A percentile compares a stretch with the other conserved stretches of the same genome.
Conservation (phyloP, 192 early-diverging fungal species). For the Glomus cerebriforme region DNA sequence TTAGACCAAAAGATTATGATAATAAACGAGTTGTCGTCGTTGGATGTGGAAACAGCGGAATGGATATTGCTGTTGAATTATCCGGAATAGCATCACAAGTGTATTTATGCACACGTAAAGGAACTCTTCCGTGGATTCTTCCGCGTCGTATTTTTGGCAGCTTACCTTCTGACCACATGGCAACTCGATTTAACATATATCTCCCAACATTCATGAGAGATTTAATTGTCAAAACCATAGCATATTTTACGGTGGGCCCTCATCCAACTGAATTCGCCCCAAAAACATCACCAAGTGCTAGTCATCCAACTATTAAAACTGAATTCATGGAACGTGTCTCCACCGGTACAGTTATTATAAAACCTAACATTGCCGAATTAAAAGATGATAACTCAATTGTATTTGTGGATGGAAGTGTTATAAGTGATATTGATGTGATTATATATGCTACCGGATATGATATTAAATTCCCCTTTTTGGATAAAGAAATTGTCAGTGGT, state of each 20-base stretch:
- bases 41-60: constrained; percentile 60
- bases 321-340: constrained; percentile 52
- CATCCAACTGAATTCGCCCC: constrained; percentile 49
- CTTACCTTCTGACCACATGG: constrained; percentile 50
- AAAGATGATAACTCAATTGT: constrained; percentile 42
- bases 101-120: constrained; percentile 47
- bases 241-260: constrained; percentile 8
- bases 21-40: constrained; percentile 59
- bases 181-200: constrained; percentile 40
- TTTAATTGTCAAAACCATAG: constrained; percentile 8
- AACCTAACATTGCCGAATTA: constrained; percentile 50
- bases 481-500: constrained; percentile 44
- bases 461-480: constrained; percentile 53
- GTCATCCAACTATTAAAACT: constrained; percentile 53
- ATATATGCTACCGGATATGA: constrained; percentile 68
- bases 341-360: constrained; percentile 53
- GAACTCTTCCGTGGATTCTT: constrained; percentile 44
- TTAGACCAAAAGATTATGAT: constrained; percentile 49
- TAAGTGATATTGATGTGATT: constrained; percentile 56
- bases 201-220: constrained; percentile 45
- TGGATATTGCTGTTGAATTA: constrained; percentile 60
- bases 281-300: constrained; percentile 33
- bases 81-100: constrained; percentile 55
- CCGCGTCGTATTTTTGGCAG: constrained; percentile 47
- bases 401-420: constrained; percentile 59